phyloP scores from a whole-genome alignment of 352 stramenopile species.

The Phytopythium litorale region DNA sequence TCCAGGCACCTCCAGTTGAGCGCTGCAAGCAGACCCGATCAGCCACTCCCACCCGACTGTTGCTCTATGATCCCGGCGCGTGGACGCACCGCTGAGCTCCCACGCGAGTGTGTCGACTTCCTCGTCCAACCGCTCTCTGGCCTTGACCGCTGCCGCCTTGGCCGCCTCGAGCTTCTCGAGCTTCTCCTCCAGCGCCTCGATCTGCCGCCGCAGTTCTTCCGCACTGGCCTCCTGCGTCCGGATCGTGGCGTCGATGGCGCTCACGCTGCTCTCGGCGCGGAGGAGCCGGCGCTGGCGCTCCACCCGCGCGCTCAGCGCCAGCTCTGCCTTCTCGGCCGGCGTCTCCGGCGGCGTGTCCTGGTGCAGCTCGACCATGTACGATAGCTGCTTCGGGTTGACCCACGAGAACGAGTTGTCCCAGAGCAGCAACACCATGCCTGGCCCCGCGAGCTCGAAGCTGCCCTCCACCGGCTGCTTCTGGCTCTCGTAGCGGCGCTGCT shows the following conservation, averaged over 20 bases:
- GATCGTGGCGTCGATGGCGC: constrained; percentile 38
- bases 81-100: constrained; percentile 55
- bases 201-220: constrained; percentile 50
- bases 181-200: constrained; percentile 45
- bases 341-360: constrained; percentile 48
- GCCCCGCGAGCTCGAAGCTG: constrained; percentile 37
- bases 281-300: constrained; percentile 41
- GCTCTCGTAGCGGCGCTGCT: constrained; percentile 59
- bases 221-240: constrained; percentile 41
- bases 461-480: constrained; percentile 48
- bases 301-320: constrained; percentile 41
- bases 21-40: constrained; percentile 12
- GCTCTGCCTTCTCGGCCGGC: constrained; percentile 29
- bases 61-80: background rate
- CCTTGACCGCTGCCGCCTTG: constrained; percentile 25
- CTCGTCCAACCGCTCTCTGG: constrained; percentile 39
- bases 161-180: constrained; percentile 32
- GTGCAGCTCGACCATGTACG: constrained; percentile 65
- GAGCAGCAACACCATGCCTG: constrained; percentile 56
- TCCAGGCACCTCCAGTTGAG: constrained; percentile 50
- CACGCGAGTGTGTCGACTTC: constrained; percentile 55
- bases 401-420: constrained; percentile 86
- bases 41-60: background rate
- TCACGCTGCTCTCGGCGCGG: constrained; percentile 29
- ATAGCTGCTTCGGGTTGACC: constrained; percentile 75